Conservation (phyloP, 2,329 filamentous ascomycete species). For the Westerdykella ornata region DNA sequence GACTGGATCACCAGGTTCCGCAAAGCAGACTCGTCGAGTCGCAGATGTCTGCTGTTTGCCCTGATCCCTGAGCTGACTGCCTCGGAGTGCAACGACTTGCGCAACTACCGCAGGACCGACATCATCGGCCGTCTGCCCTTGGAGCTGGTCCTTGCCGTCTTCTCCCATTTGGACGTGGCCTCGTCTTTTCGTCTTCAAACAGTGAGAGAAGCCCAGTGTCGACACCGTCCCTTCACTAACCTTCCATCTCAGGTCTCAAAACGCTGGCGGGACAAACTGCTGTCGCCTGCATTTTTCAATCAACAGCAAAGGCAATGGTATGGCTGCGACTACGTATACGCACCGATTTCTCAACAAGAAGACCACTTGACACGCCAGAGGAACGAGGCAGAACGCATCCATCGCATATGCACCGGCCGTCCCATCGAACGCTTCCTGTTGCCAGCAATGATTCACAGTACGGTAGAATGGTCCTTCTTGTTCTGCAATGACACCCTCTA, state of each 20-base stretch:
- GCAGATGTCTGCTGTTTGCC: conserved; percentile 15
- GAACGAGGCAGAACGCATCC: conserved; percentile 17
- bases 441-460: background rate
- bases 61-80: conserved; percentile 22
- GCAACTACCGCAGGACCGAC: conserved; percentile 20
- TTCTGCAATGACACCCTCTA: conserved; percentile 12
- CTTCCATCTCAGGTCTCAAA: conserved; percentile 23
- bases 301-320: conserved; percentile 19
- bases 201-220: conserved; percentile 11
- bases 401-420: conserved; percentile 21
- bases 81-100: conserved; percentile 27
- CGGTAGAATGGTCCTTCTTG: background rate
- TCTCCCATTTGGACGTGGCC: conserved; percentile 28
- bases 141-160: conserved; percentile 34
- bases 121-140: conserved; percentile 33
- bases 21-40: conserved; percentile 9
- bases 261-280: conserved; percentile 28
- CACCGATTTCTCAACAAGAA: conserved; percentile 9
- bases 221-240: conserved; percentile 1
- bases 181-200: conserved; percentile 24
- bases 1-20: conserved; percentile 15
- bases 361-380: conserved; percentile 12
- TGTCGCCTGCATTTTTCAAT: conserved; percentile 19
- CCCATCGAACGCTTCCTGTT: conserved; percentile 3
- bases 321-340: conserved; percentile 8